These are phyloP conservation scores for Cetradonia linearis DNA, from an alignment of 495 filamentous ascomycete genomes.

Conservation along the genomic window DNA sequence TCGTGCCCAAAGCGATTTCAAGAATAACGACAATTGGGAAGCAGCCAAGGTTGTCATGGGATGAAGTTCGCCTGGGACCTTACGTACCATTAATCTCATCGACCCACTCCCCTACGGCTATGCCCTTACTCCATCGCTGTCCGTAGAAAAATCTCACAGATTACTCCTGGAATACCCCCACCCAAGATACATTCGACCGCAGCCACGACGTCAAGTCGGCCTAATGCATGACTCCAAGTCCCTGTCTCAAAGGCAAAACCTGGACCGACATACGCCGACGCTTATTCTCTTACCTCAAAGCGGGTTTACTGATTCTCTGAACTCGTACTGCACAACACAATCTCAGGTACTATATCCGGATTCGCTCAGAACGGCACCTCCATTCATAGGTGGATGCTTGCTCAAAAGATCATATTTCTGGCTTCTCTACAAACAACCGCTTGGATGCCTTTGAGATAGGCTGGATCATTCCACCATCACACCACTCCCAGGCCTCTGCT, in stretches of 20 bases:
- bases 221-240: too few species aligned
- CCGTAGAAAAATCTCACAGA: not conserved
- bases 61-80: not conserved
- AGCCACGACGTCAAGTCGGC: not conserved
- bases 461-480: too few species aligned
- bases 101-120: not conserved
- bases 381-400: not conserved
- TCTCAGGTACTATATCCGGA: not conserved
- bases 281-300: too few species aligned
- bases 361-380: not conserved
- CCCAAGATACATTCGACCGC: not conserved
- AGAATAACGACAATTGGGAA: conserved; percentile 12
- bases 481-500: too few species aligned
- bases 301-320: too few species aligned
- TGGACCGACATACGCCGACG: too few species aligned
- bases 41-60: conserved; percentile 18
- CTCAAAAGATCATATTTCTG: not conserved
- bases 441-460: too few species aligned
- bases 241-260: too few species aligned
- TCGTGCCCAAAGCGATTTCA: not conserved
- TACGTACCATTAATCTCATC: not conserved
- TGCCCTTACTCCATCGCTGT: not conserved
- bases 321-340: too few species aligned
- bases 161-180: not conserved
- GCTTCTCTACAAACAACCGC: too few species aligned